phyloP scores from a whole-genome alignment of 768 basidiomycete genomes.

The Mrakia blollopis region DNA sequence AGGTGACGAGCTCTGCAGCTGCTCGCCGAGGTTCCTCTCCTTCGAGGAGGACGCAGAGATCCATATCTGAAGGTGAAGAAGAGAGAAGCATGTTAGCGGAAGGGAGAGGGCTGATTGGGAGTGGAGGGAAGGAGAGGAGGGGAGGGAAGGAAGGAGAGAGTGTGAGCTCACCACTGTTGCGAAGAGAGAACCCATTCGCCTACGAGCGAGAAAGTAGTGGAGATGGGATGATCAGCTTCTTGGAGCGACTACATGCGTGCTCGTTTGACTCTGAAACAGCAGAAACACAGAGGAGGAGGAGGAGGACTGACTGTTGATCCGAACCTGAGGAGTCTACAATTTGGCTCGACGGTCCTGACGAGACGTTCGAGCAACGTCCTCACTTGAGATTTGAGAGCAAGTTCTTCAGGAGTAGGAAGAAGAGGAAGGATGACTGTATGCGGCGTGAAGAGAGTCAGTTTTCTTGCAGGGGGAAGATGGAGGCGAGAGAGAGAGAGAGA shows the following conservation, averaged over 20 bases:
- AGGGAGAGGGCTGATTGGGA: neutral
- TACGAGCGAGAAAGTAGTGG: neutral
- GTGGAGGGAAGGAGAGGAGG: neutral
- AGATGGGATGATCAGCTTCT: neutral
- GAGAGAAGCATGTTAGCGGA: neutral
- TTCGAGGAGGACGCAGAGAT: slow-evolving; percentile 88
- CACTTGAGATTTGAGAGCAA: slow-evolving; percentile 93
- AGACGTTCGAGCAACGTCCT: slow-evolving; percentile 89
- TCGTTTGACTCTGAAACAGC: neutral
- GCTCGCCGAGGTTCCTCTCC: slow-evolving; percentile 66
- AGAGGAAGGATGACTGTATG: slow-evolving; percentile 71
- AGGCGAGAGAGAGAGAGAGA: neutral
- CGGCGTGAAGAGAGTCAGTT: neutral
- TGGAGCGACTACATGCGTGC: neutral
- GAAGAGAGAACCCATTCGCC: slow-evolving; percentile 32
- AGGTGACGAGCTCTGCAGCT: slow-evolving; percentile 71
- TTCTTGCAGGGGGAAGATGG: no score
- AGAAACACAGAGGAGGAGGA: neutral
- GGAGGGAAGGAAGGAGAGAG: neutral
- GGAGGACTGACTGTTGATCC: slow-evolving; percentile 57
- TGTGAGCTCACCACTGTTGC: slow-evolving; percentile 26
- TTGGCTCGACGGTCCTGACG: slow-evolving; percentile 89
- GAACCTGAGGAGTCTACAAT: slow-evolving; percentile 84
- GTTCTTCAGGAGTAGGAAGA: slow-evolving; percentile 80
- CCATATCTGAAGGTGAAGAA: slow-evolving; percentile 68